These are phyloP conservation scores for Gracilaria caudata DNA, from an alignment of 23 red algal species.

Conservation along the genomic window DNA sequence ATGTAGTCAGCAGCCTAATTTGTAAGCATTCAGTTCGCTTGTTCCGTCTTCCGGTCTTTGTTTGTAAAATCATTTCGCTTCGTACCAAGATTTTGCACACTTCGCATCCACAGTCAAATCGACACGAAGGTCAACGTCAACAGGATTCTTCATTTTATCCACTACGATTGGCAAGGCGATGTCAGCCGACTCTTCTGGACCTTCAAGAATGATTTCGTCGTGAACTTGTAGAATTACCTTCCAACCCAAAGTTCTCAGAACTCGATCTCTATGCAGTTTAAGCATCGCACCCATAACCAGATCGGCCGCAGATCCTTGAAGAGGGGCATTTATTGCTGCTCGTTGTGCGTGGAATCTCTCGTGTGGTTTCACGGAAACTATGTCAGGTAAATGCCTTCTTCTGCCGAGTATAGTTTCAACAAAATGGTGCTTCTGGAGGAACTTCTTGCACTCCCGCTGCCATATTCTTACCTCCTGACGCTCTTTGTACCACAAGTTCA, in stretches of 20 bases:
- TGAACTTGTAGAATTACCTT: conserved; percentile 89
- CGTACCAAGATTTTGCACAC: conserved; percentile 77
- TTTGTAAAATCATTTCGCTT: conserved; percentile 68
- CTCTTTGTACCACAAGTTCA: conserved; percentile 86
- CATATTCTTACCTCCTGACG: conserved; percentile 79
- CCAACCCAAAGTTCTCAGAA: conserved; percentile 80
- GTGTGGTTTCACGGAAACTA: conserved; percentile 5
- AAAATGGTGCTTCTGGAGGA: conserved; percentile 53
- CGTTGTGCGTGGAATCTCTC: conserved; percentile 67
- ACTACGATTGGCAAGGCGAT: conserved; percentile 65
- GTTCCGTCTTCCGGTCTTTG: background rate
- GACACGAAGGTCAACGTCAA: conserved; percentile 69
- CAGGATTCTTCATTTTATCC: conserved; percentile 73
- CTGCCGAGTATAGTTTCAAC: conserved; percentile 90
- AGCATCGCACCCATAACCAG: conserved; percentile 94
- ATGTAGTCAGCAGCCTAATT: background rate
- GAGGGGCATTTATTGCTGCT: conserved; percentile 90
- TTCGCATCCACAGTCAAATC: conserved; percentile 79
- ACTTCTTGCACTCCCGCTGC: conserved; percentile 65
- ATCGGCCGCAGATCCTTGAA: conserved; percentile 92
- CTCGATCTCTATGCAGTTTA: conserved; percentile 49
- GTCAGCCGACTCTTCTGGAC: conserved; percentile 74
- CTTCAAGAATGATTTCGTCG: conserved; percentile 96
- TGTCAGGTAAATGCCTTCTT: conserved; percentile 77
- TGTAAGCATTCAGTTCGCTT: background rate